Percentiles rank a stretch among this genome's conserved stretches.
These are phyloP conservation scores for Breviolum minutum DNA, from an alignment of 73 alveolate genomes.

Conservation along the genomic window DNA sequence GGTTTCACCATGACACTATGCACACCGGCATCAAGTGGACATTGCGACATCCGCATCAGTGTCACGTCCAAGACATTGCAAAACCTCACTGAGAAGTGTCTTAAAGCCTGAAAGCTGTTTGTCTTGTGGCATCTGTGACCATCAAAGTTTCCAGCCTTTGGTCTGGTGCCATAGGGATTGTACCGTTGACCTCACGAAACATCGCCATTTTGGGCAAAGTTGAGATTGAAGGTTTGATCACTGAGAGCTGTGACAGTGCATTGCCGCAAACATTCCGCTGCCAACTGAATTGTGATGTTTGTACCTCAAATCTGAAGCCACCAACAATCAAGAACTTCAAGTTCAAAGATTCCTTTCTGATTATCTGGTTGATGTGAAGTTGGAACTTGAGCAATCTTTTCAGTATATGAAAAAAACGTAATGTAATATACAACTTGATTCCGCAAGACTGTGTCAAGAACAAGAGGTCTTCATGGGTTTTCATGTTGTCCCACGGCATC, in stretches of 20 bases:
- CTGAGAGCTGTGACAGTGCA: conserved; percentile 16
- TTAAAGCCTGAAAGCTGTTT: background rate
- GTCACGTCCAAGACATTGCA: conserved; percentile 52
- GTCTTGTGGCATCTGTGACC: background rate
- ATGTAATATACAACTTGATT: too few relatives aligned
- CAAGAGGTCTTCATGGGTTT: too few relatives aligned
- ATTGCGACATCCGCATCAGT: conserved; percentile 26
- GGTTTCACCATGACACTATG: conserved; percentile 56
- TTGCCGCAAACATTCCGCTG: conserved; percentile 14
- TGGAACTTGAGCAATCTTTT: too few relatives aligned
- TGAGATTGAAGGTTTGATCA: background rate
- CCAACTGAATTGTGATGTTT: conserved; percentile 24
- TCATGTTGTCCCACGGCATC: too few relatives aligned
- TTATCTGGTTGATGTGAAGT: too few relatives aligned
- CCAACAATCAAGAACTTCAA: too few relatives aligned
- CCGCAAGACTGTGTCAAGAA: too few relatives aligned
- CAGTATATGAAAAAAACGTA: too few relatives aligned
- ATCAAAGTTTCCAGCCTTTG: background rate
- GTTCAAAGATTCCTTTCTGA: too few relatives aligned
- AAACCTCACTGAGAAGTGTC: background rate
- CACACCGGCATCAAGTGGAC: conserved; percentile 32
- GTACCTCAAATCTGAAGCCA: background rate
- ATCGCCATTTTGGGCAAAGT: background rate
- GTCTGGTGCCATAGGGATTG: background rate
- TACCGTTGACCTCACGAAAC: background rate